Conservation (phyloP, 75 land plant species). For the Cunninghamia lanceolata region DNA sequence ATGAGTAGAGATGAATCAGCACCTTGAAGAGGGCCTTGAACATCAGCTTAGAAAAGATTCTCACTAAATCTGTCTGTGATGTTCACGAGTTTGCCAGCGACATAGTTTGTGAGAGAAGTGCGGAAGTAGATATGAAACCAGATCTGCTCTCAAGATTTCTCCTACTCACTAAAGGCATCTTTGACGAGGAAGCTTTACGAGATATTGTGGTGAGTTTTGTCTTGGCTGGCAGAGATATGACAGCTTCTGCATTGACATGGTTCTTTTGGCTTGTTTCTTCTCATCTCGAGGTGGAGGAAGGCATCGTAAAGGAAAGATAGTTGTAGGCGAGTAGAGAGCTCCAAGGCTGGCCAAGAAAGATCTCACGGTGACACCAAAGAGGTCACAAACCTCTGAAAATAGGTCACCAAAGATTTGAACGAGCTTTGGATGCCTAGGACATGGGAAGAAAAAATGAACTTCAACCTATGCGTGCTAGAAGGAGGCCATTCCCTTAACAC, state of each 20-base stretch:
- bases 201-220: conserved; percentile 10
- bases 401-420: no score
- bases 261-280: conserved; percentile 7
- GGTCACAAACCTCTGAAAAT: no score
- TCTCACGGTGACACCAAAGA: no score
- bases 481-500: no score
- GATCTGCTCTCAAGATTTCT: conserved; percentile 29
- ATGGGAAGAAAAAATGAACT: no score
- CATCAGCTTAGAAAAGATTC: conserved; percentile 27
- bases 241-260: conserved; percentile 8
- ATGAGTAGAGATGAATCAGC: no score
- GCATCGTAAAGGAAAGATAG: neutral
- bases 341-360: no score
- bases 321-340: no score
- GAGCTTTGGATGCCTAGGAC: no score
- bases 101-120: conserved; percentile 3
- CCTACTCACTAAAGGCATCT: neutral
- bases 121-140: neutral
- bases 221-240: conserved; percentile 4
- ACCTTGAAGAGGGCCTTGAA: conserved; percentile 17
- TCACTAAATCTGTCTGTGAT: conserved; percentile 16
- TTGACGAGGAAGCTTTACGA: neutral
- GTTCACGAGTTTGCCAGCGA: conserved; percentile 34
- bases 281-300: neutral
- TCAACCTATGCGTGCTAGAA: no score